Base-by-base conservation (phyloP, 208 protist genomes). In the Crithidia expoeki region DNA sequence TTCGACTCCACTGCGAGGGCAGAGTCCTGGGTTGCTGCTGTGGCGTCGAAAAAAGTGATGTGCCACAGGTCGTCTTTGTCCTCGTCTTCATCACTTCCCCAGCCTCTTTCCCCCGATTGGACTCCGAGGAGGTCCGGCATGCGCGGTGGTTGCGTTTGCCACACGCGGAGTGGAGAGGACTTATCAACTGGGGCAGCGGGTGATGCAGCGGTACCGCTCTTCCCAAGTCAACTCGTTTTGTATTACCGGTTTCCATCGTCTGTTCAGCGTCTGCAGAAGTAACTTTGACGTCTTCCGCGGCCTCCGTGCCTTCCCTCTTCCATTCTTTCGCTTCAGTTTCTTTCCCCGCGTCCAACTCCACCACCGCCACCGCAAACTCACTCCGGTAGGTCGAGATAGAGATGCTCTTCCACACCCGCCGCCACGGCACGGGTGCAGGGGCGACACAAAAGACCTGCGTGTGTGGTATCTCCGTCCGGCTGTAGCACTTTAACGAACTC, bases 391-490 rank as follows among this genome's bases (percentile, higher is more conserved):
- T 42, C 3, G 63, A 72, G 17, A 77, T 34, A 6, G 64, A 72
- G 28, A 77, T 62, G 55, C 56, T 71, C 9, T 56, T 53, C 25
- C 55, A 69, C 25, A 77, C 38, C 17, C 60, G 57, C 36, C 76
- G 70, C 76, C 76, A 81, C 30, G 76, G 76, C 27, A 68, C 50
- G 3, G 76, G 76, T 21, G 72, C 51, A 2, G 50, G 76, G 0
- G 76, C 63, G 19, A 68, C 58, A 50, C 60, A 73, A 32, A 81
- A 62, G 49, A 81, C 52, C 36, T 81, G 70, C 46, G 72, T 68
- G 44, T 42, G 60, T 17, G 55, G 60, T n/a, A 47, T 40, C n/a
- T 52, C 56, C 7, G 34, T 50, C 7, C 55, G 47, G 0, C 30
- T 33, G 53, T 70, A 69, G 30, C 66, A 62, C 57, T 9, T 11